These are phyloP conservation scores for Chromosphaera perkinsii DNA, from an alignment of 208 protist species.

Conservation along the genomic window DNA sequence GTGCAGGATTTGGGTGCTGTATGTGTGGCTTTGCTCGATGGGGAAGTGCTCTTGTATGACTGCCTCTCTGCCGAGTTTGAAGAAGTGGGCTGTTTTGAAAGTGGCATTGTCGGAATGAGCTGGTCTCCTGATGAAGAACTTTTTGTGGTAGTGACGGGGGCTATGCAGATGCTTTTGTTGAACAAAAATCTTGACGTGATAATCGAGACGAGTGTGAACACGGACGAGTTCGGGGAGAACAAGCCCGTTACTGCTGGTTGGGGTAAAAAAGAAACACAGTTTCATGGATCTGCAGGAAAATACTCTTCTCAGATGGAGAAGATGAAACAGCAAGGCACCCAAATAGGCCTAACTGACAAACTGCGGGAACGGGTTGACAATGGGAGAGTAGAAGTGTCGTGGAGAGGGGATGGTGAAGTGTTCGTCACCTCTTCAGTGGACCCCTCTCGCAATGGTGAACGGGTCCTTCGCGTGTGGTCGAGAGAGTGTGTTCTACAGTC, in stretches of 20 bases:
- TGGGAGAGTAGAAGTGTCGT: conserved; percentile 18
- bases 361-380: conserved; percentile 5
- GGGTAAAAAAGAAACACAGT: conserved; percentile 39
- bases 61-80: neutral
- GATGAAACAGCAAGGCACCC: neutral
- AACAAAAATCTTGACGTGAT: neutral
- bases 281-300: conserved; percentile 17
- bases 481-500: conserved; percentile 37
- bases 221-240: neutral
- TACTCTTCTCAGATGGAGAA: neutral
- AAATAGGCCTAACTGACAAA: neutral
- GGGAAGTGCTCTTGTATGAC: too few relatives aligned
- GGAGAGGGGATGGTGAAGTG: conserved; percentile 54
- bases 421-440: conserved; percentile 32
- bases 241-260: conserved; percentile 22
- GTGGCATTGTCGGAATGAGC: neutral
- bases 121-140: neutral
- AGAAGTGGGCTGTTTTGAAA: neutral
- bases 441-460: neutral
- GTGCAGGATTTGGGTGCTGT: too few relatives aligned
- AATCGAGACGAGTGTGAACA: neutral
- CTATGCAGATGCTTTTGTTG: neutral
- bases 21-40: too few relatives aligned
- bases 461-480: conserved; percentile 32
- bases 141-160: neutral